Evolutionary conservation across 805 yeast species (phyloP).

Genomic region (Saccharomycopsis fermentans): DNA sequence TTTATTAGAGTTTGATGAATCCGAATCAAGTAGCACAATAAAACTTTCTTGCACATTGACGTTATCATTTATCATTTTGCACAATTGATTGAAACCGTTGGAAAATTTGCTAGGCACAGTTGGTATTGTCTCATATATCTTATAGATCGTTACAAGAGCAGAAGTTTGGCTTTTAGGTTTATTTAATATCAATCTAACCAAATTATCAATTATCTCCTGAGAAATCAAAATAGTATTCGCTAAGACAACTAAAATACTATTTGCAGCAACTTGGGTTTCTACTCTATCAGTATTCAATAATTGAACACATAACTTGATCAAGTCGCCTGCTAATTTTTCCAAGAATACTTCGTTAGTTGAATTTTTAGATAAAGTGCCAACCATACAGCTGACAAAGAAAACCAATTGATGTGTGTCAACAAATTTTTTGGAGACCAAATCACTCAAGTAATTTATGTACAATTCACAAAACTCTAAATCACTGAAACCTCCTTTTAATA

Average conservation of each 20-base stretch:
- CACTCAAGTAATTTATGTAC: constrained; percentile 43
- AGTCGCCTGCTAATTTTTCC: constrained; percentile 41
- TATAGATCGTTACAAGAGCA: constrained; percentile 38
- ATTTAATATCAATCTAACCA: constrained; percentile 46
- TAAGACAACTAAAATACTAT: constrained; percentile 70
- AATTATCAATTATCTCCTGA: constrained; percentile 44
- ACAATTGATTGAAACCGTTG: not conserved
- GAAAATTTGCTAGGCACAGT: constrained; percentile 10
- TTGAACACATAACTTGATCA: constrained; percentile 49
- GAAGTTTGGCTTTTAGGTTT: constrained; percentile 34
- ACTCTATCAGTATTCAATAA: constrained; percentile 36
- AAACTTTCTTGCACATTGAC: not conserved
- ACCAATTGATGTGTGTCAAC: constrained; percentile 63
- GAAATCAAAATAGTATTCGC: constrained; percentile 60
- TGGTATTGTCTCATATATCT: constrained; percentile 39
- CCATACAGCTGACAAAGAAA: constrained; percentile 65
- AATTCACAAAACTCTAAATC: constrained; percentile 61
- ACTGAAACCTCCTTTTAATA: constrained; percentile 57
- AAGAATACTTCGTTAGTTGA: constrained; percentile 33
- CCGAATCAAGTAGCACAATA: not conserved
- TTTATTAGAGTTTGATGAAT: constrained; percentile 1
- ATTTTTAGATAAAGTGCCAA: constrained; percentile 55
- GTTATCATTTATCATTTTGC: not conserved
- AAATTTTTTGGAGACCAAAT: constrained; percentile 38
- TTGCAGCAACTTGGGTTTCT: constrained; percentile 75